Percentiles rank a stretch among this genome's conserved stretches.
These are phyloP conservation scores for Alternaria longipes DNA, from an alignment of 2,329 filamentous ascomycete species.

Conservation along the genomic window DNA sequence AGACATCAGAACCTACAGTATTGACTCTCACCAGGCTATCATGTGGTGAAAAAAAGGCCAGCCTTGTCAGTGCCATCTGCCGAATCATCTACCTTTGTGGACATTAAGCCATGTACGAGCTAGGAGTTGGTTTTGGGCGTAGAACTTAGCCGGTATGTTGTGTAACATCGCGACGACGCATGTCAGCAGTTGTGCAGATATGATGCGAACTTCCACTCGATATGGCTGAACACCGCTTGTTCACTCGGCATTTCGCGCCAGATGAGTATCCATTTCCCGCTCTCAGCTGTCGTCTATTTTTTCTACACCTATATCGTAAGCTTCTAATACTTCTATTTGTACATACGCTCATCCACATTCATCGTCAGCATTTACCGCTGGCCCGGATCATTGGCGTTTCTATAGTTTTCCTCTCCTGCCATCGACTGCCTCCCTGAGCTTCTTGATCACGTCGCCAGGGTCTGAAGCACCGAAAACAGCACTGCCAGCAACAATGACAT, in stretches of 20 bases:
- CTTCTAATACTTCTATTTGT: conserved; percentile 2
- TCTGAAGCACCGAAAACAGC: conserved; percentile 94
- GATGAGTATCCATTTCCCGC: background rate
- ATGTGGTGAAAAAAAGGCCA: background rate
- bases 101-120: background rate
- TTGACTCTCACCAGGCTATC: background rate
- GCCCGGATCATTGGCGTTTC: background rate
- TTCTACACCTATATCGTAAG: conserved; percentile 8
- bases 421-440: conserved; percentile 82
- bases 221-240: background rate
- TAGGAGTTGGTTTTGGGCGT: background rate
- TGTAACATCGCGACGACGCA: conserved; percentile 16
- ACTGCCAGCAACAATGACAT: conserved; percentile 96
- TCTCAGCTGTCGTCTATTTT: background rate
- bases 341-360: conserved; percentile 3
- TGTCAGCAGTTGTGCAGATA: conserved; percentile 15
- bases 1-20: background rate
- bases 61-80: background rate
- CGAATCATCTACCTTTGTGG: background rate
- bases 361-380: background rate
- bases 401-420: conserved; percentile 57
- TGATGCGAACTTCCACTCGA: background rate
- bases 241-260: background rate
- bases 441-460: conserved; percentile 84
- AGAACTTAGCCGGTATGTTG: conserved; percentile 11